Evolutionary conservation across 495 filamentous ascomycete species (phyloP), one percentile per base, ranked within the genome.

Genomic region (Xylaria cubensis): DNA sequence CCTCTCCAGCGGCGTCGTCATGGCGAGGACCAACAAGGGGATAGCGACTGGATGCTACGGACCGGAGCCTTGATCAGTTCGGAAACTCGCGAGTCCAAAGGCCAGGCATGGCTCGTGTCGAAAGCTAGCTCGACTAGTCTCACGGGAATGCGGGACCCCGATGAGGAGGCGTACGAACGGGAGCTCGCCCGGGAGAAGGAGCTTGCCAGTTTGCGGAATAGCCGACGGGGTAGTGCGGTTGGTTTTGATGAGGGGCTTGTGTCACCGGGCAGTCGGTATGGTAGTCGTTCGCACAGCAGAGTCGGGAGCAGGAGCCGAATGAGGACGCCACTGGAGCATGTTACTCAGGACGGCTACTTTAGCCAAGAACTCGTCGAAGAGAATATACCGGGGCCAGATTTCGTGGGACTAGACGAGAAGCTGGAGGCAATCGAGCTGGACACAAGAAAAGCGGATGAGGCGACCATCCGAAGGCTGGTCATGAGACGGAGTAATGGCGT

Each of bases 31-130:
- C 73, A 77, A 70, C 76, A 82, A 72, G 78, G 76, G 46, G 88
- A 92, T 67, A 85, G 86, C 26, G 91, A 93, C 82, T 95, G 92
- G 92, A 85, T 96, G 71, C 85, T 92, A 21, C 90, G 91, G 62
- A 88, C 92, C 3, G 93, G 92, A 2, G 90, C 92, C 12, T 80
- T 90, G 29, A 88, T 95, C 15, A 88, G 91, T n/a, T 87, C 88
- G 4, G 89, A 90, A 58, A 85, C 91, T 2, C 85, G 92, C 70
- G 92, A 95, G 73, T 89, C 88, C 75, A 95, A 94, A 78, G 93
- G 93, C 15, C 92, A 94, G 78, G 85, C 88, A 53, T 96, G 93
- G 93, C 87, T 96, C 3, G 85, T 87, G 6, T 91, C 92, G 70
- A 88, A 92, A 67, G 89, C 88, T 41, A 92, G 88, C 70, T 92